Percentiles rank a stretch among this genome's conserved stretches.
Conservation (phyloP, 78 protist species). For the Reticulomyxa filosa region DNA sequence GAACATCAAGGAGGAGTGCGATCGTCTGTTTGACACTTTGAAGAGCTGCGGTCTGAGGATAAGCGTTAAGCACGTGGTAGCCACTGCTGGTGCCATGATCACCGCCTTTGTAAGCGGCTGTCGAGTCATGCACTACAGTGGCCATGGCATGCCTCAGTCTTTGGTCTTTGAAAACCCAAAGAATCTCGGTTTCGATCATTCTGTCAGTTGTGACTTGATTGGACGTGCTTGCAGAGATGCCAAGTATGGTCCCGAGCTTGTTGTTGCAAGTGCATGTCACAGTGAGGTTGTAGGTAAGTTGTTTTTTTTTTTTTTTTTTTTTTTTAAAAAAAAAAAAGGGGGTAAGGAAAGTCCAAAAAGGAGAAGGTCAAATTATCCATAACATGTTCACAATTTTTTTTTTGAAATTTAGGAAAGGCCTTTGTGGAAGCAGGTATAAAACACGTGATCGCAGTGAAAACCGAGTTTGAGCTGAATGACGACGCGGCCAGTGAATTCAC, state of each 20-base stretch:
- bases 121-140: neutral
- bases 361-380: too few species aligned
- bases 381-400: too few species aligned
- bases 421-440: neutral
- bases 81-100: neutral
- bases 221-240: too few species aligned
- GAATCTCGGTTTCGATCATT: too few species aligned
- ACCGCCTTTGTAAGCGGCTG: neutral
- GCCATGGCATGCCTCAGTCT: neutral
- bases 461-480: neutral
- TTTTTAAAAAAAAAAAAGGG: too few species aligned
- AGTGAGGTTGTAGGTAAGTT: neutral
- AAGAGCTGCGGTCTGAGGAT: neutral
- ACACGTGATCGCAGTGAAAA: slow-evolving; percentile 3
- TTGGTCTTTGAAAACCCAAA: neutral
- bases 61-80: neutral
- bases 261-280: neutral
- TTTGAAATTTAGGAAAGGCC: too few species aligned
- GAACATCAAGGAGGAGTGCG: too few species aligned
- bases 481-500: neutral
- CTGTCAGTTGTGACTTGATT: too few species aligned
- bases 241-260: neutral
- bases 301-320: too few species aligned
- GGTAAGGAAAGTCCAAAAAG: too few species aligned
- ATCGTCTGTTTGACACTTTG: too few species aligned